phyloP scores from a whole-genome alignment of 1,139 yeast genomes.

The Suhomyces yuchorum region DNA sequence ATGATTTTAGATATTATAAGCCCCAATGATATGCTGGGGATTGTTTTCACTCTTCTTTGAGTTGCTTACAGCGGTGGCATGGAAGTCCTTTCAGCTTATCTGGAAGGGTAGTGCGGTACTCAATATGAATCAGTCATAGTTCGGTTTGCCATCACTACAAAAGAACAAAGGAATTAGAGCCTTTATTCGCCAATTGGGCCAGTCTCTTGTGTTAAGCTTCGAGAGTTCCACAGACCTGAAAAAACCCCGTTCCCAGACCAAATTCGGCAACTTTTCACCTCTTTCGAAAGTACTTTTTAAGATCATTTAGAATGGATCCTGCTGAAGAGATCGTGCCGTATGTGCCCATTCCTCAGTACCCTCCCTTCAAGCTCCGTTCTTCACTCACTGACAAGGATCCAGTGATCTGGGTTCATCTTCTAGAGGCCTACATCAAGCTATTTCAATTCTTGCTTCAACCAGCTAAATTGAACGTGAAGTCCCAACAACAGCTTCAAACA shows the following conservation, averaged over 20 bases:
- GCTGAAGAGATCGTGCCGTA: slow-evolving; percentile 14
- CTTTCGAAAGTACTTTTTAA: background rate
- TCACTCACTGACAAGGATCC: slow-evolving; percentile 79
- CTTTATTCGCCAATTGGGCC: background rate
- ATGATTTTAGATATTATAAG: no score
- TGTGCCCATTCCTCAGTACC: slow-evolving; percentile 68
- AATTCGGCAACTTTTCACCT: background rate
- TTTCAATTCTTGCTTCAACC: slow-evolving; percentile 48
- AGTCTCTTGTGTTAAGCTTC: background rate
- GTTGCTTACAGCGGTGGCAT: no score
- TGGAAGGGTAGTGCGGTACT: background rate
- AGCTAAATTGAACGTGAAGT: slow-evolving; percentile 46
- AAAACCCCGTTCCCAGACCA: background rate
- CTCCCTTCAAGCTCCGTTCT: slow-evolving; percentile 72
- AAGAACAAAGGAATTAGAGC: background rate
- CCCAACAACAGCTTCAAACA: slow-evolving; percentile 58
- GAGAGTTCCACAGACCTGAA: background rate
- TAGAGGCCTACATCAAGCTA: slow-evolving; percentile 60
- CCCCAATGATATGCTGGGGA: no score
- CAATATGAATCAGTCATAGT: slow-evolving; percentile 5
- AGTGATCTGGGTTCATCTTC: slow-evolving; percentile 73
- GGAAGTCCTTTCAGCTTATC: no score
- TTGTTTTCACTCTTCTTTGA: no score
- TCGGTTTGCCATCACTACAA: background rate
- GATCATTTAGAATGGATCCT: background rate